Evolutionary conservation across 2,329 filamentous ascomycete species (phyloP).

Genomic region (Ustulina deusta): DNA sequence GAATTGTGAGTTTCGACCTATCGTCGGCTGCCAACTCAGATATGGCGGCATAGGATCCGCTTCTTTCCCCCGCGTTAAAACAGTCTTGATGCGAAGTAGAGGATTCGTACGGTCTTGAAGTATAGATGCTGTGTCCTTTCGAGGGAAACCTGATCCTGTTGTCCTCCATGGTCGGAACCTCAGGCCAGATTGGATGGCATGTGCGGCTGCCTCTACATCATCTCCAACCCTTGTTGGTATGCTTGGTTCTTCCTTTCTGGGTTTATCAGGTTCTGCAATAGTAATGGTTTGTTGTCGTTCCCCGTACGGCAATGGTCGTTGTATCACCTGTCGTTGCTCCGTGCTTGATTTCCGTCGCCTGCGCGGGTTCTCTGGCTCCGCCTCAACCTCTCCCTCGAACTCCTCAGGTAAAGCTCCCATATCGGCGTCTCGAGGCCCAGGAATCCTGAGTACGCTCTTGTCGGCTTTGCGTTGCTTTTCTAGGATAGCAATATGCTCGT

Average conservation of each 20-base stretch:
- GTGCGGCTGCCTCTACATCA: slow-evolving; percentile 57
- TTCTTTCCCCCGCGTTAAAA: slow-evolving; percentile 65
- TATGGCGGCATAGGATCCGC: slow-evolving; percentile 83
- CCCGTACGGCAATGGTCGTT: slow-evolving; percentile 41
- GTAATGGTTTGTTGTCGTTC: slow-evolving; percentile 69
- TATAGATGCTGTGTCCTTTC: slow-evolving; percentile 50
- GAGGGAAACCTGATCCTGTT: slow-evolving; percentile 54
- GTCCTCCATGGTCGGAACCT: slow-evolving; percentile 59
- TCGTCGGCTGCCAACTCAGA: slow-evolving; percentile 91
- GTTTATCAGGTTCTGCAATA: slow-evolving; percentile 72
- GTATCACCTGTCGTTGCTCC: slow-evolving; percentile 36
- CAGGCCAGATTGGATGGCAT: slow-evolving; percentile 56
- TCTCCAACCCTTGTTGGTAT: slow-evolving; percentile 55
- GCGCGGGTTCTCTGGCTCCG: slow-evolving; percentile 49
- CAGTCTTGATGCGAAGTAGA: slow-evolving; percentile 68
- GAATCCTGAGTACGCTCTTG: slow-evolving; percentile 84
- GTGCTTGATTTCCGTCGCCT: slow-evolving; percentile 48
- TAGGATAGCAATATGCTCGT: slow-evolving; percentile 89
- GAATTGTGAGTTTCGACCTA: slow-evolving; percentile 93
- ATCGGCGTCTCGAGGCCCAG: slow-evolving; percentile 91
- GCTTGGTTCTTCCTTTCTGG: slow-evolving; percentile 48
- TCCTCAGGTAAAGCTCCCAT: slow-evolving; percentile 77
- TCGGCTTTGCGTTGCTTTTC: slow-evolving; percentile 82
- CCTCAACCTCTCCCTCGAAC: slow-evolving; percentile 55
- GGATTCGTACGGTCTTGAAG: slow-evolving; percentile 41